These are phyloP conservation scores for Orbilia brochopaga DNA, from an alignment of 2,329 filamentous ascomycete species.

Conservation along the genomic window DNA sequence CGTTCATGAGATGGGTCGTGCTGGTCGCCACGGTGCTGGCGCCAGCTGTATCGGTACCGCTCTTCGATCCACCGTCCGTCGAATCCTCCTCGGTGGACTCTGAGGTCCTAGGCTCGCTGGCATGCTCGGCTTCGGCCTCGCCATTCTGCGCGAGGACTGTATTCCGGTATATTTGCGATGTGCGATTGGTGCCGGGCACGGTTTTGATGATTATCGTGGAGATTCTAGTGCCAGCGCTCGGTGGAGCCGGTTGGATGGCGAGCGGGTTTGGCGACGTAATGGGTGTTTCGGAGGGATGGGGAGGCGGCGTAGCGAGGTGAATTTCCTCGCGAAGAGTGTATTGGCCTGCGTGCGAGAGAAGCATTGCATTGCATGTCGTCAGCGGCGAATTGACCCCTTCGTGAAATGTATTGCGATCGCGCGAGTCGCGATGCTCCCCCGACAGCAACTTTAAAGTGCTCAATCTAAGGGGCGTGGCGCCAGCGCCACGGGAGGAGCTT, in stretches of 20 bases:
- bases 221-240: conserved; percentile 80
- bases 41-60: conserved; percentile 45
- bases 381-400: neutral
- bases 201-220: conserved; percentile 74
- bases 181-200: conserved; percentile 31
- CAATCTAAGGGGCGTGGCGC: no score
- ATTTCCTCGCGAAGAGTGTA: conserved; percentile 91
- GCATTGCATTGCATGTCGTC: conserved; percentile 14
- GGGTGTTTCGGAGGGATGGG: conserved; percentile 91
- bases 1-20: conserved; percentile 32
- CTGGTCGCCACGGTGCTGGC: conserved; percentile 48
- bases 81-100: conserved; percentile 43
- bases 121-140: conserved; percentile 38
- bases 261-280: conserved; percentile 87
- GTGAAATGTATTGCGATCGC: neutral
- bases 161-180: conserved; percentile 39
- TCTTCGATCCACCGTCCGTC: conserved; percentile 51
- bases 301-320: conserved; percentile 88
- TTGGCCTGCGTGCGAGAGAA: conserved; percentile 66
- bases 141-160: conserved; percentile 35
- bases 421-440: neutral
- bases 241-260: conserved; percentile 81
- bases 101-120: conserved; percentile 48
- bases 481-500: neutral
- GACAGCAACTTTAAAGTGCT: neutral